A percentile compares a stretch with the other conserved stretches of the same genome.
Conservation (phyloP, 73 alveolate genomes). For the Tetrahymena thermophila region DNA sequence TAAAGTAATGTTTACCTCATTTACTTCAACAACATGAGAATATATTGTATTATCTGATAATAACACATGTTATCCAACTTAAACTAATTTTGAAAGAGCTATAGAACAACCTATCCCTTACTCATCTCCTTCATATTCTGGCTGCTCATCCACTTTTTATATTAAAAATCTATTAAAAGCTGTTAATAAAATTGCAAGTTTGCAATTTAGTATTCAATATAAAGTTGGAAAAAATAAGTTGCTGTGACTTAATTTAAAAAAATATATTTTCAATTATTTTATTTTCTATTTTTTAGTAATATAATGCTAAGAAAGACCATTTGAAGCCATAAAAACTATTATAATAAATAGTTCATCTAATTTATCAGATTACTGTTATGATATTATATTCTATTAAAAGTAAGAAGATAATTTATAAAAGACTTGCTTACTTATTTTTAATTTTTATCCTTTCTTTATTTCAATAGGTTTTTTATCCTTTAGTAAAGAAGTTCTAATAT, state of each 20-base stretch:
- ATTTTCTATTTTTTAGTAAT: too few relatives aligned
- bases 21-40: neutral
- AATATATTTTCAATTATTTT: too few relatives aligned
- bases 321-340: too few relatives aligned
- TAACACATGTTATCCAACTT: neutral
- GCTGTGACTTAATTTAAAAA: too few relatives aligned
- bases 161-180: neutral
- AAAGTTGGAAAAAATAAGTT: too few relatives aligned
- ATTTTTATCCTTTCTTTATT: conserved; percentile 60
- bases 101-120: neutral
- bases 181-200: neutral
- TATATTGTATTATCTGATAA: neutral
- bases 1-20: neutral
- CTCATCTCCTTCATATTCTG: neutral
- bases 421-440: conserved; percentile 40
- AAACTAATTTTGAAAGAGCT: neutral
- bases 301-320: too few relatives aligned
- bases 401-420: neutral
- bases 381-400: neutral
- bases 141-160: neutral
- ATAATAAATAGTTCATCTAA: too few relatives aligned
- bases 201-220: neutral
- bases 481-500: conserved; percentile 78
- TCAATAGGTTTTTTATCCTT: conserved; percentile 49
- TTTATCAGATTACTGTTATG: neutral